Conservation (phyloP, 108 stramenopile genomes). For the Fistulifera solaris region DNA sequence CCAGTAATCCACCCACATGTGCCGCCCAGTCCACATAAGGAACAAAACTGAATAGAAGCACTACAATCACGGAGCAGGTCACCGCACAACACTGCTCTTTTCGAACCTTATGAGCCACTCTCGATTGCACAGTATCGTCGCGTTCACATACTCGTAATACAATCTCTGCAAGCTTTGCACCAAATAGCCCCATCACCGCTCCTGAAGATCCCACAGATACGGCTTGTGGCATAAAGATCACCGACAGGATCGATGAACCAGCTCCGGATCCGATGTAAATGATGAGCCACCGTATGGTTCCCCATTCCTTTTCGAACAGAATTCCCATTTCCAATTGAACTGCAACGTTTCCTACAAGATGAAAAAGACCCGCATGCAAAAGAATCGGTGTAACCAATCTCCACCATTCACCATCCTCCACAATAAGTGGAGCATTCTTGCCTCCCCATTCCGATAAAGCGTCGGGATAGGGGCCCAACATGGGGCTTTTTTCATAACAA, state of each 20-base stretch:
- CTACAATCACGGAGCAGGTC: conserved; percentile 50
- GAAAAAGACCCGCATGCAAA: conserved; percentile 75
- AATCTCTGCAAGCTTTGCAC: conserved; percentile 70
- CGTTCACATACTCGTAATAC: conserved; percentile 47
- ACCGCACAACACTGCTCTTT: conserved; percentile 60
- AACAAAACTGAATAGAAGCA: conserved; percentile 46
- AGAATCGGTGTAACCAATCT: conserved; percentile 71
- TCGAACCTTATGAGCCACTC: conserved; percentile 48
- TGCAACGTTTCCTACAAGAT: conserved; percentile 57
- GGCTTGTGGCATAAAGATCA: conserved; percentile 58
- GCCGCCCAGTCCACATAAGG: conserved; percentile 77
- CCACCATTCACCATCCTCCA: conserved; percentile 69
- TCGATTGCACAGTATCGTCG: conserved; percentile 32
- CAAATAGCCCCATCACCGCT: conserved; percentile 81
- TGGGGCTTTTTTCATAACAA: conserved; percentile 18
- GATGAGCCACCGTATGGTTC: conserved; percentile 47
- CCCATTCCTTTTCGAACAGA: conserved; percentile 83
- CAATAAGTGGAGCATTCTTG: conserved; percentile 71
- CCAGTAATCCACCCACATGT: conserved; percentile 65
- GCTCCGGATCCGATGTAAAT: conserved; percentile 59
- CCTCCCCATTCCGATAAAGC: conserved; percentile 79
- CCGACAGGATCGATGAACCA: conserved; percentile 45
- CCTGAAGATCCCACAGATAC: conserved; percentile 73
- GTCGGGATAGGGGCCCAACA: conserved; percentile 80
- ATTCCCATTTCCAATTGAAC: conserved; percentile 74